A percentile compares a stretch with the other conserved stretches of the same genome.
Evolutionary conservation across 176 grass and related monocot genomes (phyloP).

Genomic region (Saccharum officinarum): DNA sequence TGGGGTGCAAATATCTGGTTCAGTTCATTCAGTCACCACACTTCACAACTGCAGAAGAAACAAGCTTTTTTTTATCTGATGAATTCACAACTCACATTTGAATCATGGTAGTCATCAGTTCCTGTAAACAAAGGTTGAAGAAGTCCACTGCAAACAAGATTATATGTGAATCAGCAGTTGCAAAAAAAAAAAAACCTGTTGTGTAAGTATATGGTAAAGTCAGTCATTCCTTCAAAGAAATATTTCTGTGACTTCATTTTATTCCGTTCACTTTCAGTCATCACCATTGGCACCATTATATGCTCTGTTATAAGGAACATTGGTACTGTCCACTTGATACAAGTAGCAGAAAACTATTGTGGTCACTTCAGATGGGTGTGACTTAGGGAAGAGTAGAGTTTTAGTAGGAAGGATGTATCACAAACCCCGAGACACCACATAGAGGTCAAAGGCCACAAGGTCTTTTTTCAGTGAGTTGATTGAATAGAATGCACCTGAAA

Average conservation of each 20-base stretch:
- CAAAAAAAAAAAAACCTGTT: not conserved
- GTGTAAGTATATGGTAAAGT: conserved; percentile 2
- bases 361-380: conserved; percentile 4
- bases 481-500: conserved; percentile 29
- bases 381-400: not conserved
- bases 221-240: not conserved
- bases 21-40: not conserved
- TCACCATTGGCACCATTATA: not conserved
- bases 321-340: conserved; percentile 1
- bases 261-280: conserved; percentile 18
- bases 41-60: not conserved
- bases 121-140: not conserved
- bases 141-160: not conserved
- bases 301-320: not conserved
- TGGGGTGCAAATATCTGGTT: conserved; percentile 27
- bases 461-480: conserved; percentile 9
- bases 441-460: conserved; percentile 22
- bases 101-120: not conserved
- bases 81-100: not conserved
- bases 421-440: not conserved
- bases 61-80: not conserved
- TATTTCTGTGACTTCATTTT: not conserved
- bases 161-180: not conserved
- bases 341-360: conserved; percentile 22
- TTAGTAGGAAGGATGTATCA: conserved; percentile 33